Base-by-base conservation (phyloP, 1,284 basidiomycete genomes). In the Flammula alnicola region DNA sequence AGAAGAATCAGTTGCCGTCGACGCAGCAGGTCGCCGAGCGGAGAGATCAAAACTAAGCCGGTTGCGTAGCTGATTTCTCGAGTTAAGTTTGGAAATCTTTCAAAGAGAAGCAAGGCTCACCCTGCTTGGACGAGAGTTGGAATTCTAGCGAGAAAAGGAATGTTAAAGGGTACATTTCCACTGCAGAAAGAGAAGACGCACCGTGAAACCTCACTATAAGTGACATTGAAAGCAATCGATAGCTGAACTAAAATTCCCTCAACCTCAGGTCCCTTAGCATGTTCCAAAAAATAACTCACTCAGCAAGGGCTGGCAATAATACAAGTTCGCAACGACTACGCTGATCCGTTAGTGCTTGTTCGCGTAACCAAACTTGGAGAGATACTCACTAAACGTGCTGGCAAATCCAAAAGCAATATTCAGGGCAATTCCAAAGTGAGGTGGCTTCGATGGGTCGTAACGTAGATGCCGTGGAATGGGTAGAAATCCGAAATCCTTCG, bases 291-390 rank as follows among this genome's bases (percentile, higher is more conserved):
- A 25, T 46, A 16, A 46, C 79, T 43, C 64, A 79, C 88, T 84
- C 11, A 90, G 67, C 51, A 90, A 65, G 0, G 88, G 87, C 65
- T 87, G 88, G 51, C 83, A 83, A 55, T 89, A 90, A 60, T 88
- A 90, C 41, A 89, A 61, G 54, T 89, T 90, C 14, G 79, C 76
- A 20, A 80, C 80, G 36, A 67, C 81, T 83, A 47, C 20, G 10
- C 2, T n/a, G 8, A 35, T 23, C 36, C 4, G 4, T 3, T 6
- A 32, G 12, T 32, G 3, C 30, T 32, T 3, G 8, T 58, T 12
- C n/a, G n/a, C n/a, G n/a, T n/a, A n/a, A n/a, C n/a, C n/a, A n/a
- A n/a, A n/a, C n/a, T n/a, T n/a, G n/a, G n/a, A n/a, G n/a, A n/a
- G n/a, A 19, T 14, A 42, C 80, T 58, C 47, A 76, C 70, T 66